phyloP scores from a whole-genome alignment of 2,329 filamentous ascomycete species.

The Talaromyces sp. region DNA sequence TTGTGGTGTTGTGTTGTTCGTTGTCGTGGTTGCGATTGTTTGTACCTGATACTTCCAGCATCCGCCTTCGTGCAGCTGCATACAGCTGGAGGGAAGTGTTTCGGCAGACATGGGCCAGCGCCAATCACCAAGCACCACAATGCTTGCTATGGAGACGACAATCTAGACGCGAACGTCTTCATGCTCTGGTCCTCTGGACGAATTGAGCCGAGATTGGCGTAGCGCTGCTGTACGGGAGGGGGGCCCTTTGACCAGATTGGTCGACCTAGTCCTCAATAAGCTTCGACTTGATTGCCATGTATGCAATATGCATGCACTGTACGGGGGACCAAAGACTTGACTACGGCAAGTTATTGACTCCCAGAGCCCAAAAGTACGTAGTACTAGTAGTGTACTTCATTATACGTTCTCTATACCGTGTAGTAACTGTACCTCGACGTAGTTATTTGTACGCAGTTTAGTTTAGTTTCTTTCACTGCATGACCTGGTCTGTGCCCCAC shows the following conservation, averaged over 20 bases:
- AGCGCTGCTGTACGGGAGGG: background rate
- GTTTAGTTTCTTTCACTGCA: slow-evolving; percentile 15
- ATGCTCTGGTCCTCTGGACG: background rate
- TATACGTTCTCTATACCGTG: too few species aligned
- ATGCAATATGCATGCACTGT: slow-evolving; percentile 3
- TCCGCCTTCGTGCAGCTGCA: slow-evolving; percentile 5
- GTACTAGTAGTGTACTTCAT: too few species aligned
- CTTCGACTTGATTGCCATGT: slow-evolving; percentile 1
- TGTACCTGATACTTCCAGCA: slow-evolving; percentile 2
- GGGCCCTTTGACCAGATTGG: background rate
- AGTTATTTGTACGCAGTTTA: too few species aligned
- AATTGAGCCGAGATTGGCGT: background rate
- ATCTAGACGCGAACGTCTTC: slow-evolving; percentile 3
- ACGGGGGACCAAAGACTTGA: background rate
- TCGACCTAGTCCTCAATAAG: slow-evolving; percentile 4
- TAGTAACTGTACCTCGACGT: too few species aligned
- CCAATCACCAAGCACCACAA: background rate
- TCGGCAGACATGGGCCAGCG: background rate
- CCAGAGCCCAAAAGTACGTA: too few species aligned
- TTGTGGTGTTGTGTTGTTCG: background rate
- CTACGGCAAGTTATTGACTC: background rate
- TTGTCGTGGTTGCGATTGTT: background rate
- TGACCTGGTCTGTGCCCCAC: slow-evolving; percentile 9
- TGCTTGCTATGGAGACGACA: background rate
- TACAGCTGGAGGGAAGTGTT: background rate